Evolutionary conservation across 1,284 basidiomycete species (phyloP), one percentile per base, ranked within the genome.

Genomic region (Ceratobasidium sp.): DNA sequence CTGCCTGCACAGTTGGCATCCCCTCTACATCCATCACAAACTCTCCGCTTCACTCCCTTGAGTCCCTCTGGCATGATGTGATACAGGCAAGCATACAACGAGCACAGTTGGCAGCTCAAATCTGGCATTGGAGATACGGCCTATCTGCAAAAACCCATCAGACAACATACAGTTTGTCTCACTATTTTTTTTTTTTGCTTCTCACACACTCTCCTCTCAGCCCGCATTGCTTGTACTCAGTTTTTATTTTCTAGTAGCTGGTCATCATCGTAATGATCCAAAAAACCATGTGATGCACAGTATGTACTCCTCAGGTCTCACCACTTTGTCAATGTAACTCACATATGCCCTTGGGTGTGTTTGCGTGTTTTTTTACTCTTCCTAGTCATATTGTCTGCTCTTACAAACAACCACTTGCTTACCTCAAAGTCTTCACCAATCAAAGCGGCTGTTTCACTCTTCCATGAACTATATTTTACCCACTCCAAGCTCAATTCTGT

Each of bases 31-130:
- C n/a, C n/a, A n/a, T n/a, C n/a, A n/a, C n/a, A n/a, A n/a, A n/a
- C n/a, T n/a, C n/a, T n/a, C n/a, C n/a, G n/a, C n/a, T n/a, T n/a
- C n/a, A n/a, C n/a, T n/a, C n/a, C n/a, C n/a, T n/a, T n/a, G n/a
- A n/a, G n/a, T n/a, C n/a, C n/a, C n/a, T n/a, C n/a, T n/a, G n/a
- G n/a, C n/a, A n/a, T n/a, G n/a, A n/a, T n/a, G n/a, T n/a, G n/a
- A n/a, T n/a, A n/a, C n/a, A n/a, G n/a, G n/a, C n/a, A n/a, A n/a
- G n/a, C n/a, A n/a, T n/a, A n/a, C n/a, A n/a, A n/a, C n/a, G n/a
- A n/a, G n/a, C n/a, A n/a, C n/a, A n/a, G n/a, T 15, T 26, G 83
- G 82, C 77, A 84, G 83, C 13, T 83, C 84, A 9, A 84, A 84
- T 6, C 64, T 26, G 73, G 61, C n/a, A 20, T 54, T 17, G 62